Conservation (phyloP, 257 asterid genomes). For the Oldenlandia corymbosa region DNA sequence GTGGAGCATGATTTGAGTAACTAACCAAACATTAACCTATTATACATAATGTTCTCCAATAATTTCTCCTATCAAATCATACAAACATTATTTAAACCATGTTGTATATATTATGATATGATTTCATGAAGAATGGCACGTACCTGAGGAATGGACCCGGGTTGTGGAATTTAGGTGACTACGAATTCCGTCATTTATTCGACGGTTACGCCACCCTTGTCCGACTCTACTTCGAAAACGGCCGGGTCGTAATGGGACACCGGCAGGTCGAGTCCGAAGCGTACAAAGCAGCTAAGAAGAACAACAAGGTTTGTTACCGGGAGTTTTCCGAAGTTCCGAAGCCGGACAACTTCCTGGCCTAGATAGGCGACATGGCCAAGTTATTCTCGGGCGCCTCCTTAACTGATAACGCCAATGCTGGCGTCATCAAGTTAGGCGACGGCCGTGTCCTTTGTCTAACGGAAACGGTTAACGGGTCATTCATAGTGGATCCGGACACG, state of each 20-base stretch:
- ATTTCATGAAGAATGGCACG: conserved; percentile 75
- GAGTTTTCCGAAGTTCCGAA: conserved; percentile 91
- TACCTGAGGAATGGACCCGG: conserved; percentile 96
- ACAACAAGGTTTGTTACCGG: conserved; percentile 62
- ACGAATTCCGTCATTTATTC: conserved; percentile 86
- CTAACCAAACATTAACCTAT: no score
- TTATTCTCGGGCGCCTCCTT: conserved; percentile 81
- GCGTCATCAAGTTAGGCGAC: conserved; percentile 75
- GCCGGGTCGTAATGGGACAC: conserved; percentile 72
- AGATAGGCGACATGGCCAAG: conserved; percentile 77
- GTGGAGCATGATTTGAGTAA: no score
- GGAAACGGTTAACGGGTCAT: conserved; percentile 84
- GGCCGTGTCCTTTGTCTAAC: conserved; percentile 90
- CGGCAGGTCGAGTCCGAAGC: conserved; percentile 90
- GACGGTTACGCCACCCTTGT: conserved; percentile 97
- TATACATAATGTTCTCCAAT: neutral
- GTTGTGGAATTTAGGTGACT: conserved; percentile 77
- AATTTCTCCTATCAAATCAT: no score
- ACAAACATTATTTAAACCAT: no score
- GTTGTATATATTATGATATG: no score
- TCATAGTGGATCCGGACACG: conserved; percentile 53
- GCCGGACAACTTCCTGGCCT: conserved; percentile 54
- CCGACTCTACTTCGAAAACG: conserved; percentile 62
- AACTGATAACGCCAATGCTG: conserved; percentile 92
- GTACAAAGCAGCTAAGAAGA: conserved; percentile 65